Percentiles rank a stretch among this genome's conserved stretches.
Conservation (phyloP, 2,329 filamentous ascomycete genomes). For the Clonostachys solani region DNA sequence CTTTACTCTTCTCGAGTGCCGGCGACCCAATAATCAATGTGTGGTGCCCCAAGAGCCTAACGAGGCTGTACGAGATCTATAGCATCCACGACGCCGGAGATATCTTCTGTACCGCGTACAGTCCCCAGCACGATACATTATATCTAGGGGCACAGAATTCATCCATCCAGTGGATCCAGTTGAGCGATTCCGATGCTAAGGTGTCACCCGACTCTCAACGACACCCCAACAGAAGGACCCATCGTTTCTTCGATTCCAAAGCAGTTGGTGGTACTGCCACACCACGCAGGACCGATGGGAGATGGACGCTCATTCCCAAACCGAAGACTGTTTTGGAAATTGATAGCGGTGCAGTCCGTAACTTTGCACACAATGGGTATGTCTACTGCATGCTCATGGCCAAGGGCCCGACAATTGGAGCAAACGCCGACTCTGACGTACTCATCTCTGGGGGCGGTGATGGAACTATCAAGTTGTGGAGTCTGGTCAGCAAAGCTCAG, state of each 20-base stretch:
- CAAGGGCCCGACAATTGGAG: constrained; percentile 60
- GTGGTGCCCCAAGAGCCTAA: constrained; percentile 77
- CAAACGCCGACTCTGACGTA: constrained; percentile 72
- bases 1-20: constrained; percentile 83
- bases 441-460: constrained; percentile 90
- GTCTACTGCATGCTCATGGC: constrained; percentile 94
- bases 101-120: constrained; percentile 93
- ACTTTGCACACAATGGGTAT: constrained; percentile 94
- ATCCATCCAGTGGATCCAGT: constrained; percentile 86
- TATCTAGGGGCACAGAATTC: constrained; percentile 95
- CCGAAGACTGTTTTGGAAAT: constrained; percentile 68
- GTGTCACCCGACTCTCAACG: constrained; percentile 59
- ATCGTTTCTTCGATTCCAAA: constrained; percentile 89
- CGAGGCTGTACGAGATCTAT: constrained; percentile 82
- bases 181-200: constrained; percentile 58
- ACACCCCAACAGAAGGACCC: constrained; percentile 73
- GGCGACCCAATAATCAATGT: constrained; percentile 93
- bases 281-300: constrained; percentile 62
- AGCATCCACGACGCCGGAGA: constrained; percentile 93
- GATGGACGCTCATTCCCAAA: constrained; percentile 48
- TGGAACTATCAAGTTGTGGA: constrained; percentile 93
- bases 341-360: constrained; percentile 71
- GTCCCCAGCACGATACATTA: constrained; percentile 70
- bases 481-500: constrained; percentile 35
- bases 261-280: constrained; percentile 80